Evolutionary conservation across 257 asterid genomes (phyloP).

Genomic region (Mitragyna speciosa): DNA sequence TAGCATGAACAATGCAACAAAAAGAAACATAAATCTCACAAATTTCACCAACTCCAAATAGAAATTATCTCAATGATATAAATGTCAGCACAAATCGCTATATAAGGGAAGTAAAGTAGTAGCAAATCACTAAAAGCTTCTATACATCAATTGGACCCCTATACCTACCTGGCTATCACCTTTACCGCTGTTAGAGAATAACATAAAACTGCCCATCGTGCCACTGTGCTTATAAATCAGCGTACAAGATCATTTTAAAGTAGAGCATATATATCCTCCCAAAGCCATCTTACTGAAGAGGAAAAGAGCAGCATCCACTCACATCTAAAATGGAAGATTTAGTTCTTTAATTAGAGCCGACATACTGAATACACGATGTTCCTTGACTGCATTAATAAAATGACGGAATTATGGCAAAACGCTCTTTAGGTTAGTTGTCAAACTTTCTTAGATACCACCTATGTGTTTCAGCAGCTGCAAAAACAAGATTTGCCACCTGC

Average conservation of each 20-base stretch:
- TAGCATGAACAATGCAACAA: background rate
- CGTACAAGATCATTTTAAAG: background rate
- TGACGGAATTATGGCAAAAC: conserved; percentile 62
- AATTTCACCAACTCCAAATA: background rate
- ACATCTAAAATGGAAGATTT: background rate
- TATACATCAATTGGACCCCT: background rate
- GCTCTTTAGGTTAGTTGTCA: conserved; percentile 72
- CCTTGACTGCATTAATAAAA: conserved; percentile 30
- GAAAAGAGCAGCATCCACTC: too few relatives aligned
- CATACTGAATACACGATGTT: background rate
- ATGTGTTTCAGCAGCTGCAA: conserved; percentile 81
- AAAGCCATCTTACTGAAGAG: too few relatives aligned
- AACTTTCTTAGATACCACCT: conserved; percentile 77
- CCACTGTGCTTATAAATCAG: background rate
- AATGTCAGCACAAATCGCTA: background rate
- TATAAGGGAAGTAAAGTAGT: too few relatives aligned
- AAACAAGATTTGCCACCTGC: conserved; percentile 80
- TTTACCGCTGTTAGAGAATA: background rate
- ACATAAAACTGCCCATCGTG: background rate
- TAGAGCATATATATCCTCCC: background rate
- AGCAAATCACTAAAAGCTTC: background rate
- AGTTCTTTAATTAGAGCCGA: background rate
- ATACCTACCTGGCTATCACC: background rate
- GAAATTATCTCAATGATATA: background rate
- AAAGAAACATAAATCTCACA: background rate